Evolutionary conservation across 2,329 filamentous ascomycete species (phyloP).

Genomic region (Metarhizium humberi): DNA sequence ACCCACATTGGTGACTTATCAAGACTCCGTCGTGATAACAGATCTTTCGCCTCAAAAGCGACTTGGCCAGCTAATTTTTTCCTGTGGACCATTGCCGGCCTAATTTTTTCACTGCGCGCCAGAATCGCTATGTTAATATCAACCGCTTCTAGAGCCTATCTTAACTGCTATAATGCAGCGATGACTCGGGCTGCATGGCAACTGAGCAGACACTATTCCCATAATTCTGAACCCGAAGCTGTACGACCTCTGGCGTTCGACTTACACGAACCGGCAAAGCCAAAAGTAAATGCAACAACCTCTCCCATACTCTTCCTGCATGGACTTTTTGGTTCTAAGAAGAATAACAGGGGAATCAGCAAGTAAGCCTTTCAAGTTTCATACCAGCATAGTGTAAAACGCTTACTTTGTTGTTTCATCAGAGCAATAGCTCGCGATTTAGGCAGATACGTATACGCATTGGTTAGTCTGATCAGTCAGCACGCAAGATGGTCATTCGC

Average conservation of each 20-base stretch:
- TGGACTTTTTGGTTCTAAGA: conserved; percentile 89
- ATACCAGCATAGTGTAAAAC: not conserved
- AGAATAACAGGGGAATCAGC: conserved; percentile 90
- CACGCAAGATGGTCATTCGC: not conserved
- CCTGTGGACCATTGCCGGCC: too few species aligned
- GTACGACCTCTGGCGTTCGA: conserved; percentile 49
- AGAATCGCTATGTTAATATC: not conserved
- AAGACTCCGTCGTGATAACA: too few species aligned
- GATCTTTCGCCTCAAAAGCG: too few species aligned
- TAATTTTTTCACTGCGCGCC: not conserved
- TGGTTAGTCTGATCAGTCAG: conserved; percentile 42
- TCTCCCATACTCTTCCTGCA: conserved; percentile 80
- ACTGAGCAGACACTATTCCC: not conserved
- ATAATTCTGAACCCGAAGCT: not conserved
- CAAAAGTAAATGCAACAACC: conserved; percentile 26
- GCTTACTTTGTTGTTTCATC: not conserved
- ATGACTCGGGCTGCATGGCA: not conserved
- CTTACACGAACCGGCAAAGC: conserved; percentile 49
- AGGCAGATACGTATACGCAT: conserved; percentile 68
- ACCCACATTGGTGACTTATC: too few species aligned
- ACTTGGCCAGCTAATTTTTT: too few species aligned
- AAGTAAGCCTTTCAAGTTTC: conserved; percentile 52
- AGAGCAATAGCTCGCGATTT: conserved; percentile 77
- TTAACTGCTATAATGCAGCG: not conserved
- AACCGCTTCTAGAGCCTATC: not conserved